phyloP scores from a whole-genome alignment of 192 early-diverging fungal genomes.

The Coemansia sp. region DNA sequence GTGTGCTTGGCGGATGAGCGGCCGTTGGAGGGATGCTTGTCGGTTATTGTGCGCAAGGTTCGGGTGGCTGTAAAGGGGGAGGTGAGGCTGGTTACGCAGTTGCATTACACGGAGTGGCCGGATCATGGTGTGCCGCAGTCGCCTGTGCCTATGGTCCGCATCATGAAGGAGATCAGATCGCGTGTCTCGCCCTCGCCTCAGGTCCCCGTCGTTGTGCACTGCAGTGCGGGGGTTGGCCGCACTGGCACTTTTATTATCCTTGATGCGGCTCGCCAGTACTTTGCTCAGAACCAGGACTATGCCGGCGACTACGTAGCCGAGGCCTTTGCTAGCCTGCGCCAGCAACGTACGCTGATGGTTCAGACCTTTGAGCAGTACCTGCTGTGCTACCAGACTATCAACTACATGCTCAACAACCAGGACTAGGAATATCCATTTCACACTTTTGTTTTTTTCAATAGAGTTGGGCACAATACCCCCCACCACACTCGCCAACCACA shows the following conservation, averaged over 20 bases:
- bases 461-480: background rate
- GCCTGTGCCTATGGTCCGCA: conserved; percentile 51
- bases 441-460: background rate
- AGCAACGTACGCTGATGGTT: conserved; percentile 78
- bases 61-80: conserved; percentile 22
- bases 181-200: conserved; percentile 7
- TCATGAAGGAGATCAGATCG: conserved; percentile 30
- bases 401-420: conserved; percentile 22
- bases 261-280: conserved; percentile 34
- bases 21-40: conserved; percentile 47
- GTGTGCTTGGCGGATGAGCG: conserved; percentile 40
- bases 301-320: conserved; percentile 62
- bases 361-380: conserved; percentile 74
- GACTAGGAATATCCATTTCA: background rate
- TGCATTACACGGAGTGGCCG: conserved; percentile 79
- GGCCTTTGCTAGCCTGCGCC: conserved; percentile 59
- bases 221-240: conserved; percentile 53
- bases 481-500: background rate
- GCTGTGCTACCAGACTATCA: conserved; percentile 72
- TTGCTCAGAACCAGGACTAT: conserved; percentile 32
- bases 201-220: conserved; percentile 48
- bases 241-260: conserved; percentile 47
- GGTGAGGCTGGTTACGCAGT: conserved; percentile 56
- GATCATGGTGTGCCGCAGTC: conserved; percentile 72
- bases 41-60: conserved; percentile 45